Conservation (phyloP, 805 yeast genomes). For the Saccharomycopsis fodiens region DNA sequence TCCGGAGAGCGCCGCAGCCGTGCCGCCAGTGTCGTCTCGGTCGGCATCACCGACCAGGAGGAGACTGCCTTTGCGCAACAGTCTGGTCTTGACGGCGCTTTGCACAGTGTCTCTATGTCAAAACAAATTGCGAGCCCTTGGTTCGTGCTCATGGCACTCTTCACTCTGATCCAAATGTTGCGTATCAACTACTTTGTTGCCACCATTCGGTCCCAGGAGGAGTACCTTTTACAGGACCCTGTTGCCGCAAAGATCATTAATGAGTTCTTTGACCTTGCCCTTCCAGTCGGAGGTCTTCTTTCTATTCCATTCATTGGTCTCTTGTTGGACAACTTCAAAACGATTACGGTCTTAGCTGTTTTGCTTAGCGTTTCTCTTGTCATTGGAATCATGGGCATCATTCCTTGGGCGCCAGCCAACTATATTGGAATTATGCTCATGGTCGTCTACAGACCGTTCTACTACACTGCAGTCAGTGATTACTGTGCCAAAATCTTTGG, state of each 20-base stretch:
- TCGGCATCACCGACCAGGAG: constrained; percentile 12
- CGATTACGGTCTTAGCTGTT: constrained; percentile 46
- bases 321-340: constrained; percentile 64
- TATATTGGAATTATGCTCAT: constrained; percentile 61
- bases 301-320: constrained; percentile 85
- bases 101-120: constrained; percentile 21
- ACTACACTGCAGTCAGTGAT: constrained; percentile 88
- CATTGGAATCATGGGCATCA: constrained; percentile 67
- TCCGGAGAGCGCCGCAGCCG: background rate
- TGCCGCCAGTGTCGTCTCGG: constrained; percentile 9
- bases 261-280: constrained; percentile 72
- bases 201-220: constrained; percentile 77
- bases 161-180: constrained; percentile 84
- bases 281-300: constrained; percentile 82
- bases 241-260: constrained; percentile 50
- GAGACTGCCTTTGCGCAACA: constrained; percentile 10
- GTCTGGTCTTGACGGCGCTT: constrained; percentile 15
- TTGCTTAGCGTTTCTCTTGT: constrained; percentile 46
- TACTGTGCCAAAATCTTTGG: constrained; percentile 92
- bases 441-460: constrained; percentile 84
- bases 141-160: constrained; percentile 70
- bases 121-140: constrained; percentile 51
- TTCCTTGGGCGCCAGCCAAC: constrained; percentile 44
- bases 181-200: constrained; percentile 91
- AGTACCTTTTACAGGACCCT: constrained; percentile 50